phyloP scores from a whole-genome alignment of 225 moss, liverwort and hornwort species.

The Ulota crispa region DNA sequence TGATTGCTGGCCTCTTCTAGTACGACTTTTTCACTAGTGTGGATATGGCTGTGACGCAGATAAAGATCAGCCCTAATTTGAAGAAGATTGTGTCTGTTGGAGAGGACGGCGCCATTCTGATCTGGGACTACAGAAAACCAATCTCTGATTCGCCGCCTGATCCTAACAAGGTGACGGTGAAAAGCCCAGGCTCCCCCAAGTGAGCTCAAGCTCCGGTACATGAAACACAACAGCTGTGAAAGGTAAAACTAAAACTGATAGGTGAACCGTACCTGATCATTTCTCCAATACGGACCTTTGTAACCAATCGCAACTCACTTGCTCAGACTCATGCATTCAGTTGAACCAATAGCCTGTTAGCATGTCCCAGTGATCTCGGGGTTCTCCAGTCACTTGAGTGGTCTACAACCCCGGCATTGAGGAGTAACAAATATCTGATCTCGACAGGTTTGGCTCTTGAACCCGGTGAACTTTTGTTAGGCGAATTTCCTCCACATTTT shows the following conservation, averaged over 20 bases:
- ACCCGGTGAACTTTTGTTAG: too few relatives aligned
- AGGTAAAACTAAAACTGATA: neutral
- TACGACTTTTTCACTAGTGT: neutral
- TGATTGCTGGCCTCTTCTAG: neutral
- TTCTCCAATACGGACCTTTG: neutral
- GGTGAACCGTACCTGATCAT: neutral
- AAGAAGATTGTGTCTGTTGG: constrained; percentile 90
- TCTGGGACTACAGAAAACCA: constrained; percentile 90
- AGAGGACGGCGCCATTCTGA: constrained; percentile 88
- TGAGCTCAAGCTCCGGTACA: neutral
- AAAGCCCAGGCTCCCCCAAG: constrained; percentile 35
- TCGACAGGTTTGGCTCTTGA: too few relatives aligned
- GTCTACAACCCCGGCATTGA: too few relatives aligned
- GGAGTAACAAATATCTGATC: too few relatives aligned
- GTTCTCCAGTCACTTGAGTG: too few relatives aligned
- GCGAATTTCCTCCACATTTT: too few relatives aligned
- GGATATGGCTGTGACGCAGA: constrained; percentile 33
- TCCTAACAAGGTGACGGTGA: constrained; percentile 50
- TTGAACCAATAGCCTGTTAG: too few relatives aligned
- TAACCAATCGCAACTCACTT: too few relatives aligned
- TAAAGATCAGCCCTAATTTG: constrained; percentile 82
- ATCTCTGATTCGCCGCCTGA: constrained; percentile 89
- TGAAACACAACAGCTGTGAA: neutral
- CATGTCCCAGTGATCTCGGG: too few relatives aligned
- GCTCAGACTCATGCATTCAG: too few relatives aligned